These are phyloP conservation scores for Solanum bukasovii DNA, from an alignment of 257 asterid species.

Conservation along the genomic window DNA sequence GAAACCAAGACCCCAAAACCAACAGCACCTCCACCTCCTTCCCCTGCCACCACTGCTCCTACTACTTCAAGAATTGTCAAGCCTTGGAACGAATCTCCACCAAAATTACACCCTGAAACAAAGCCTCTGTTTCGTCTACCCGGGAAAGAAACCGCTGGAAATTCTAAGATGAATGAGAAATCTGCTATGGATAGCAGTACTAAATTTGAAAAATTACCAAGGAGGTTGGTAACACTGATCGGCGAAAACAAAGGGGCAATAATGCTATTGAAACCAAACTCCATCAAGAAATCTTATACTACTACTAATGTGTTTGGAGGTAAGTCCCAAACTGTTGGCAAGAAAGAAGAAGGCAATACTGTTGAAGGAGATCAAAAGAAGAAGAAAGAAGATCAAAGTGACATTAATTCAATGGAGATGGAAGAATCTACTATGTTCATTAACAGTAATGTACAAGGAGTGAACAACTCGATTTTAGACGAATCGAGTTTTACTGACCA, in stretches of 20 bases:
- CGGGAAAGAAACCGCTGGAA: not conserved
- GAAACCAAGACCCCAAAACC: slow-evolving; percentile 8
- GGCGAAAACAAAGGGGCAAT: slow-evolving; percentile 82
- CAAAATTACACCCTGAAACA: slow-evolving; percentile 17
- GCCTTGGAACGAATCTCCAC: slow-evolving; percentile 17
- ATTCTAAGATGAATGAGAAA: slow-evolving; percentile 10
- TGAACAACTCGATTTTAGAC: slow-evolving; percentile 61
- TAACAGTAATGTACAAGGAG: slow-evolving; percentile 78
- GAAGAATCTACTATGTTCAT: slow-evolving; percentile 26
- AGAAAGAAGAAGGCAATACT: not conserved
- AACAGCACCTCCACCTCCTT: not conserved
- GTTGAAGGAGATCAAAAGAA: slow-evolving; percentile 10
- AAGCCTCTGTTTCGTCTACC: slow-evolving; percentile 20
- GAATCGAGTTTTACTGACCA: slow-evolving; percentile 22
- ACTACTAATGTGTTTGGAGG: not conserved
- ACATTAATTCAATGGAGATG: not conserved
- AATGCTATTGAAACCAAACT: slow-evolving; percentile 39
- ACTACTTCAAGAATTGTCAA: slow-evolving; percentile 19
- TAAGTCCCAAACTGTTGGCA: slow-evolving; percentile 8
- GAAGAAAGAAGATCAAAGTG: slow-evolving; percentile 7
- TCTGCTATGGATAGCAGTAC: not conserved
- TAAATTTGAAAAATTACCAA: slow-evolving; percentile 25
- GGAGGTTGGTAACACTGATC: slow-evolving; percentile 46
- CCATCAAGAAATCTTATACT: slow-evolving; percentile 17
- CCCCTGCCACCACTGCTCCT: not conserved